Evolutionary conservation across 2,329 filamentous ascomycete genomes (phyloP), one percentile per base, ranked within the genome.

Genomic region (Cladobotryum mycophilum): DNA sequence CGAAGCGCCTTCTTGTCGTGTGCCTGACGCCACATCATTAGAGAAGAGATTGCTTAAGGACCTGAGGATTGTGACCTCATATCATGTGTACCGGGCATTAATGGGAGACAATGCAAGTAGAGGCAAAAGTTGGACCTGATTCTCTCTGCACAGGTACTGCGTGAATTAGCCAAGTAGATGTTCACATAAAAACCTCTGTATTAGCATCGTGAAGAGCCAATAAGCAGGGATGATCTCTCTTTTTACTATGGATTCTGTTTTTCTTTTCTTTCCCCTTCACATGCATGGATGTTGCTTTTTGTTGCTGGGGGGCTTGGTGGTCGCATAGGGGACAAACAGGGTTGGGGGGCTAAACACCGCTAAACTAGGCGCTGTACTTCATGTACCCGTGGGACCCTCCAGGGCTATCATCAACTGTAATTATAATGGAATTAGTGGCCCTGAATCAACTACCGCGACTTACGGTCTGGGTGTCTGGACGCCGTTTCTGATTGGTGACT

Each of bases 401-500:
- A 38, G 36, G 14, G 36, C 36, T 7, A n/a, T 38, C 14, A 38
- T 30, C 25, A 30, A 30, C 25, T 30, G 25, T 30, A 30, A 30
- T 30, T 30, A 30, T 11, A 30, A 30, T 3, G 37, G 37, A 40
- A n/a, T n/a, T 18, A 18, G n/a, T n/a, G 11, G 14, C 37, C 37
- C 17, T 18, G 14, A 30, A 43, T 20, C 15, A 22, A 22, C 17
- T 22, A 34, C 22, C 43, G 43, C 14, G 34, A 46, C 17, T 46
- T 35, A 46, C 44, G 44, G 33, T 46, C 44, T 46, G 44, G 44
- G 25, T 22, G 25, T 37, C 44, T 46, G 44, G 44, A 14, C 17
- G 25, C 41, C 15, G 30, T 33, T 47, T 38, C 47, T 47, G 51
- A 53, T 53, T 51, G 51, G 51, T 48, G 46, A 53, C 17, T 36